A percentile compares a stretch with the other conserved stretches of the same genome.
Conservation (phyloP, 108 stramenopile genomes). For the Pseudonitzschia multistriata region DNA sequence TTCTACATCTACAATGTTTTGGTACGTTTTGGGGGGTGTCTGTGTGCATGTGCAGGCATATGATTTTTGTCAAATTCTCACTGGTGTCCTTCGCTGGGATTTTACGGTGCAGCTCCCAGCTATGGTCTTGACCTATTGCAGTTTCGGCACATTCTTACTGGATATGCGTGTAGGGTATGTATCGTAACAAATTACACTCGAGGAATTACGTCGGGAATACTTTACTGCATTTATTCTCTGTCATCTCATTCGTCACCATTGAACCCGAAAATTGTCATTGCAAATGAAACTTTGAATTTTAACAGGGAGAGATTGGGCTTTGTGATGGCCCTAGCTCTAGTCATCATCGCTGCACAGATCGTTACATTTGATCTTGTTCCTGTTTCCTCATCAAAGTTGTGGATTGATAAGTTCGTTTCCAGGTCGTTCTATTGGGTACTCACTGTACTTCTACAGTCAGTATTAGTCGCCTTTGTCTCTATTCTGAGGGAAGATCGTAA, state of each 20-base stretch:
- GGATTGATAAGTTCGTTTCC: slow-evolving; percentile 17
- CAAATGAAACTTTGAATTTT: not conserved
- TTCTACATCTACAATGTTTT: slow-evolving; percentile 13
- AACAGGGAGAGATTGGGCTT: slow-evolving; percentile 10
- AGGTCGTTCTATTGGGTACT: slow-evolving; percentile 28
- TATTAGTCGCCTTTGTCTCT: slow-evolving; percentile 6
- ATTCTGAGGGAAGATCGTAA: slow-evolving; percentile 3
- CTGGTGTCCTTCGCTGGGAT: not conserved
- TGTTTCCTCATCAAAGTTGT: not conserved
- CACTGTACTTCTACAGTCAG: slow-evolving; percentile 20
- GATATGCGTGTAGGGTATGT: slow-evolving; percentile 22
- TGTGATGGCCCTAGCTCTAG: slow-evolving; percentile 1
- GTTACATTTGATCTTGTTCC: slow-evolving; percentile 18
- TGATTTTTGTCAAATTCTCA: not conserved
- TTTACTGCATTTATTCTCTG: not conserved
- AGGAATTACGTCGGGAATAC: not conserved
- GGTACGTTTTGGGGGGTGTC: not conserved
- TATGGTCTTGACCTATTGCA: slow-evolving; percentile 5
- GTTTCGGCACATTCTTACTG: slow-evolving; percentile 21
- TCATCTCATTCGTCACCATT: not conserved
- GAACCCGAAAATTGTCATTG: not conserved
- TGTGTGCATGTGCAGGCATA: not conserved
- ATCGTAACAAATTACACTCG: not conserved
- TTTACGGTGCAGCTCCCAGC: not conserved
- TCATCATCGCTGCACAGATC: not conserved